A percentile compares a stretch with the other conserved stretches of the same genome.
Conservation (phyloP, 257 asterid genomes). For the Primulina huaijiensis region DNA sequence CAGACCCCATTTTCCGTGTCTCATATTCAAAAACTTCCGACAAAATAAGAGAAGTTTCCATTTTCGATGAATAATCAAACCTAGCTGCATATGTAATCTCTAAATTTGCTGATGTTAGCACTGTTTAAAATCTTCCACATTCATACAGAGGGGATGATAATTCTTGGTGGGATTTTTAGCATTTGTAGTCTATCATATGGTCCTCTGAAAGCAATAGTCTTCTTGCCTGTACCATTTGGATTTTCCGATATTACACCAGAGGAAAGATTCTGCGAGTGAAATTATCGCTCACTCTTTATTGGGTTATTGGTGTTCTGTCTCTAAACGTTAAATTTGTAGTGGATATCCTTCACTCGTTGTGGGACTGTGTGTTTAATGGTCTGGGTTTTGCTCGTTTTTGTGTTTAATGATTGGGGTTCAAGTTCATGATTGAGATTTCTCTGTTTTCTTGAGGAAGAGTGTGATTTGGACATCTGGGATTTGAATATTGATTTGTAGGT, state of each 20-base stretch:
- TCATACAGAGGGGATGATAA: neutral
- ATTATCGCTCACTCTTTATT: neutral
- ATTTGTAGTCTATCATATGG: conserved; percentile 21
- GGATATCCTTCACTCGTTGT: neutral
- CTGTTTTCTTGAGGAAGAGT: neutral
- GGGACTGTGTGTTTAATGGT: conserved; percentile 9
- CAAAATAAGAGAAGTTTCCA: conserved; percentile 5
- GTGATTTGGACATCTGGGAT: conserved; percentile 13
- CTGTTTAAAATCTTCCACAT: conserved; percentile 6
- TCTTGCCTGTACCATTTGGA: conserved; percentile 12
- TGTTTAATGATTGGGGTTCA: conserved; percentile 8
- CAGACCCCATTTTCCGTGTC: conserved; percentile 58
- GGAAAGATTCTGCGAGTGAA: conserved; percentile 23
- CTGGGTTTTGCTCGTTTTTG: conserved; percentile 24
- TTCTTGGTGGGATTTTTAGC: conserved; percentile 2
- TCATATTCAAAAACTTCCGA: conserved; percentile 21
- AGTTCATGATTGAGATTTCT: neutral
- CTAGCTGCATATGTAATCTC: conserved; percentile 19
- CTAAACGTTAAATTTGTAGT: neutral
- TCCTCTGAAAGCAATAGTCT: neutral
- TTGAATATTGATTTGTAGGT: conserved; percentile 25
- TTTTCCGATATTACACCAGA: conserved; percentile 10
- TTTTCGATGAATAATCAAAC: conserved; percentile 20
- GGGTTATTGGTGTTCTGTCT: conserved; percentile 11
- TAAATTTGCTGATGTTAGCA: conserved; percentile 20